Base-by-base conservation (phyloP, 257 asterid genomes). In the Penstemon newberryi region DNA sequence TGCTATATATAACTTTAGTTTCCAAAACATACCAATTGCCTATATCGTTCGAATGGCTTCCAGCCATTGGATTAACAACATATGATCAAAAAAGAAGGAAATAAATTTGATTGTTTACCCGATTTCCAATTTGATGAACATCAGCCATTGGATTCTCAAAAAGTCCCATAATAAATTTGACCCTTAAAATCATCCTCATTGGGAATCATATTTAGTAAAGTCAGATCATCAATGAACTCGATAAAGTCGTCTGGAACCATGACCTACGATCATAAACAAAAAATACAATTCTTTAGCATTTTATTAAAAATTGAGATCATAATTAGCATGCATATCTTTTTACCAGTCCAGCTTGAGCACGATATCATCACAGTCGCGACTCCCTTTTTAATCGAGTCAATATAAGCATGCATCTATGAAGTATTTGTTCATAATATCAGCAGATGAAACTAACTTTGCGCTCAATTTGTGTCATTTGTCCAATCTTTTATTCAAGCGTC, bases 101-200 rank as follows among this genome's bases (percentile, higher is more conserved):
- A 25, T 25, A 39, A 4, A 1, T 41, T 51, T 38, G 13, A 39
- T 37, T 9, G 6, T 5, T 8, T 12, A 84, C 90, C 84, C 78
- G 77, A 68, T 76, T 73, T 71, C 95, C 91, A 0, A 85, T 62
- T 51, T 82, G 68, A 55, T 78, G 38, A 38, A 70, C 80, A 70
- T 25, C 91, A n/a, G 87, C 84, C 50, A 75, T 39, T 0, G 96
- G 93, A 57, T 80, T 71, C 73, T 89, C 96, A 11, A 89, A 89
- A 12, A 86, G 82, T 8, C 96, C 96, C 77, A 81, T 68, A 8
- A 70, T 65, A 60, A 89, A 89, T 58, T 85, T 85, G 42, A 89
- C 89, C 63, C 94, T 75, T 67, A 86, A 55, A 44, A 89, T 89
- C 79, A 91, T 84, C 25, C 70, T 65, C 18, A 86, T 91, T 77